Evolutionary conservation across 2,329 filamentous ascomycete genomes (phyloP).

Genomic region (Acrocalymma vagum): DNA sequence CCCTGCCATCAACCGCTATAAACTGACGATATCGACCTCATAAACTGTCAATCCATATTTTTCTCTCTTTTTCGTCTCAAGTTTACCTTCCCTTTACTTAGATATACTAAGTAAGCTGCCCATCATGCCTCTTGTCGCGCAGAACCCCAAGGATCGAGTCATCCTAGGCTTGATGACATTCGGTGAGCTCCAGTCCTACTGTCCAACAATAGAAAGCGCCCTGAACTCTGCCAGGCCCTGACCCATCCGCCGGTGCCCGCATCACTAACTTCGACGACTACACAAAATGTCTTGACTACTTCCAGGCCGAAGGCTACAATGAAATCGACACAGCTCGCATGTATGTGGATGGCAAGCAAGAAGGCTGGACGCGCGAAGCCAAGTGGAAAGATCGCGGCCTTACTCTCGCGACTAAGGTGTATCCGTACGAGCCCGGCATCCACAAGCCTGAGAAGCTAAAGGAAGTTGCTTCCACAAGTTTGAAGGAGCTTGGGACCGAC

Average conservation of each 20-base stretch:
- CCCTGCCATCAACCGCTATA: too few relatives aligned
- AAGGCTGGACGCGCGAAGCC: slow-evolving; percentile 76
- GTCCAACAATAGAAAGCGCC: background rate
- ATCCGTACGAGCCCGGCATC: slow-evolving; percentile 45
- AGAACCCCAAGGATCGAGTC: slow-evolving; percentile 66
- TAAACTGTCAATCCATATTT: too few relatives aligned
- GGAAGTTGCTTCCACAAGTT: slow-evolving; percentile 6
- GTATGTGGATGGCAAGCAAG: slow-evolving; percentile 76
- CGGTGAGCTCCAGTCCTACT: slow-evolving; percentile 54
- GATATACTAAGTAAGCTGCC: too few relatives aligned
- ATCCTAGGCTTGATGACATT: slow-evolving; percentile 89
- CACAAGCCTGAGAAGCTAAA: slow-evolving; percentile 15
- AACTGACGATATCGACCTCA: too few relatives aligned
- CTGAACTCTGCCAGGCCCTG: slow-evolving; percentile 52
- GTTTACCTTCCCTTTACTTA: too few relatives aligned
- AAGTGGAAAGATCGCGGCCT: slow-evolving; percentile 80
- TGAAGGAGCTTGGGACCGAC: slow-evolving; percentile 12
- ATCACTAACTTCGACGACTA: slow-evolving; percentile 74
- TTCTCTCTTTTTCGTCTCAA: too few relatives aligned
- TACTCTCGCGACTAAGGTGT: slow-evolving; percentile 80
- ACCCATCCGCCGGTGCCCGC: slow-evolving; percentile 68
- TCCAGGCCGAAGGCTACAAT: slow-evolving; percentile 78
- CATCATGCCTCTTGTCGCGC: slow-evolving; percentile 10
- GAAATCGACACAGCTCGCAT: slow-evolving; percentile 82
- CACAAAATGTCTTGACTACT: slow-evolving; percentile 73